Evolutionary conservation across 139 green algal genomes (phyloP), one percentile per base, ranked within the genome.

Genomic region (Chlamydomonas sp.): DNA sequence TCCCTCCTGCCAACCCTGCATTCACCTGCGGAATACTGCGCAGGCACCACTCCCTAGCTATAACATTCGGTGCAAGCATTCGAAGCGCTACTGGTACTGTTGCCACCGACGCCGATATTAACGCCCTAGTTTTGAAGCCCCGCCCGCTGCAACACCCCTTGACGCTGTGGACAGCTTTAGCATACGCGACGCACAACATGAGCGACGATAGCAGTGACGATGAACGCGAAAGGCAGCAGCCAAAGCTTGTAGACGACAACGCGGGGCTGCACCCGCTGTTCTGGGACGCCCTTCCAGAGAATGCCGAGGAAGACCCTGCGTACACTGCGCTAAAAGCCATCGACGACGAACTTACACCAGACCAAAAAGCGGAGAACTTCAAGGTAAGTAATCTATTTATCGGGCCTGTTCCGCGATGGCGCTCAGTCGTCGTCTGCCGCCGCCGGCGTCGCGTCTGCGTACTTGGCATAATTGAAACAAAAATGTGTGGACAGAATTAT

Each of bases 271-370:
- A 93, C 3, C 90, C 93, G 16, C 78, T 96, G 20, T 96, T 96
- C 59, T 95, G 95, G 95, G 95, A 97, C 73, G 80, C 90, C 1
- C 86, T 96, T 77, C 96, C 96, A 0, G 90, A 96, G 9, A 89
- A 94, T 15, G 61, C 90, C 14, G 86, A 93, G 12, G 83, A 93
- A 1, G 91, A 98, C 58, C 83, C 93, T 4, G 92, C 97, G 14
- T 89, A 89, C 5, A 86, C 89, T 18, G 96, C 95, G 1, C 91
- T 98, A 7, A 85, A 96, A 31, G 92, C 95, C 0, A 73, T 98
- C 20, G 91, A 94, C 57, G 95, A 94, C 0, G 96, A 98, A 76
- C 88, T 88, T 1, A 95, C 91, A 2, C 95, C 94, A 3, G 95
- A 95, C 63, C 95, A 98, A 80, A 76, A 89, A 10, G 94, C 93